These are phyloP conservation scores for Sugiyamaella marilandica DNA, from an alignment of 805 yeast genomes.

Conservation along the genomic window DNA sequence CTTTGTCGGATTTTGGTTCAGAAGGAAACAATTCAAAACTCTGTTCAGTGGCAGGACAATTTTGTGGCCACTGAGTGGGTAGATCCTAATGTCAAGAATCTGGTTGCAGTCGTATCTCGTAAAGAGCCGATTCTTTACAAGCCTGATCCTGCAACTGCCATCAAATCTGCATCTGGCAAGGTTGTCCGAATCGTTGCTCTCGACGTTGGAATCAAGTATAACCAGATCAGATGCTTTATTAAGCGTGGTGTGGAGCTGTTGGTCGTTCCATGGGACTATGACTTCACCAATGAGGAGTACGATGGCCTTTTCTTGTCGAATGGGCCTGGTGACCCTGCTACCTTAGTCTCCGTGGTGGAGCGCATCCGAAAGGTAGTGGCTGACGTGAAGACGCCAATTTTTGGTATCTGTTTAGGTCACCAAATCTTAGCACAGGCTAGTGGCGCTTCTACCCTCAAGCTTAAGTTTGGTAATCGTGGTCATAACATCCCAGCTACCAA, in stretches of 20 bases:
- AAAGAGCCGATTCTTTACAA: conserved; percentile 69
- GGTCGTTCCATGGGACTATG: conserved; percentile 95
- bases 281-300: conserved; percentile 70
- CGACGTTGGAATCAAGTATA: conserved; percentile 97
- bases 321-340: conserved; percentile 99
- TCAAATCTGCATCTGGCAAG: conserved; percentile 60
- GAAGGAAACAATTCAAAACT: conserved; percentile 33
- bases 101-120: conserved; percentile 87
- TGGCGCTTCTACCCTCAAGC: conserved; percentile 87
- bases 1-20: conserved; percentile 73
- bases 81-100: conserved; percentile 86
- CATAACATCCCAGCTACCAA: conserved; percentile 96
- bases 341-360: conserved; percentile 62
- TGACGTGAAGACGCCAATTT: conserved; percentile 76
- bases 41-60: conserved; percentile 52
- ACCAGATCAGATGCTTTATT: conserved; percentile 95
- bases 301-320: conserved; percentile 96
- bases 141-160: conserved; percentile 53
- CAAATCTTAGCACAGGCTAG: conserved; percentile 92
- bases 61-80: conserved; percentile 82
- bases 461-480: conserved; percentile 98
- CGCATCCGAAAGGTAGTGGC: conserved; percentile 55
- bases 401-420: conserved; percentile 98
- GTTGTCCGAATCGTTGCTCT: conserved; percentile 78
- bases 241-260: conserved; percentile 92